Base-by-base conservation (phyloP, 805 yeast species). In the Komagataella kurtzmanii region DNA sequence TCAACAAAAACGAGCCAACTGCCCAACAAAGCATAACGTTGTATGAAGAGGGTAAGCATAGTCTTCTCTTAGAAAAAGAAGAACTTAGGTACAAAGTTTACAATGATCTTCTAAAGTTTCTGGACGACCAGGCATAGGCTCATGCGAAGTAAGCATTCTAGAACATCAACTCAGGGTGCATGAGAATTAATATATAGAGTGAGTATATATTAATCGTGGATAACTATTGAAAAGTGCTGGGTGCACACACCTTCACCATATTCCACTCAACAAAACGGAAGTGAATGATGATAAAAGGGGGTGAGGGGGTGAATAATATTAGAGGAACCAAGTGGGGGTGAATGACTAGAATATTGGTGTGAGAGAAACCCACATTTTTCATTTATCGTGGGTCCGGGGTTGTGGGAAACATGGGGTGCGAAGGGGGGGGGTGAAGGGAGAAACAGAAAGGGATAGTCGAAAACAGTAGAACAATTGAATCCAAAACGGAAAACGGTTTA, bases 41-140 rank as follows among this genome's bases (percentile, higher is more conserved):
- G n/a, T 52, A 62, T 24, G 57, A 59, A 1, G 62, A 57, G 2
- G 77, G 72, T 7, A 68, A 65, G 53, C 80, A 81, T 65, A 59
- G 74, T 50, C 55, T 80, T 56, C 62, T 70, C 57, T 52, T 70
- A 40, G 87, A 81, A 55, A 62, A 55, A 1, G 79, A 76, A 8
- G 70, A 66, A 45, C 61, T 69, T 23, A 72, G 72, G 50, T 56
- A 57, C 1, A 52, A 55, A 17, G 68, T 72, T 3, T 64, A 66
- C n/a, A 52, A 59, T 1, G 70, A 69, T 52, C 56, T 77, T n/a
- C 40, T 72, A 23, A 62, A 60, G 3, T 80, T 81, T 67, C 54
- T 71, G 47, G 59, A 65, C 44, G 47, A 49, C 12, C 59, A 54
- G 14, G 4, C 4, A 30, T 30, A 30, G 40, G 40, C 10, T 30